phyloP scores from a whole-genome alignment of 2,329 filamentous ascomycete genomes.

The Cyphellophora attinorum region DNA sequence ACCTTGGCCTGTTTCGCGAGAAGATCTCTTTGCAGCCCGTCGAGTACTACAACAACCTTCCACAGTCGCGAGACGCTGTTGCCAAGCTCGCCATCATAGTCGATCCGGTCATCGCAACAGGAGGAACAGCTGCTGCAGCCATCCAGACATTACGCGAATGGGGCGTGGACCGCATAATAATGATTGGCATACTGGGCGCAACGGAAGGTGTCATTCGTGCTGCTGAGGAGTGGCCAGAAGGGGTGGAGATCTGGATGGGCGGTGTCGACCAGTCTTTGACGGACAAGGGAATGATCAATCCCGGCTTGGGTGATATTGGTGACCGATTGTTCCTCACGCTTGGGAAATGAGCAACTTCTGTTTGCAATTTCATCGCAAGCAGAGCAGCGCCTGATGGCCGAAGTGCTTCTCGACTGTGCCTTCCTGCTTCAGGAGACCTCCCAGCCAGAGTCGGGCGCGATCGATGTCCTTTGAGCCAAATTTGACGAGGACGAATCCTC shows the following conservation, averaged over 20 bases:
- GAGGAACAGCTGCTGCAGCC: conserved; percentile 78
- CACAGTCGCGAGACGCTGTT: conserved; percentile 28
- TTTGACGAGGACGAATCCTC: conserved; percentile 82
- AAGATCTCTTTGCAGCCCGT: conserved; percentile 78
- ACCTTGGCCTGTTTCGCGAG: conserved; percentile 90
- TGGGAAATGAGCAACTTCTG: conserved; percentile 53
- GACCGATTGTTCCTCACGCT: conserved; percentile 83
- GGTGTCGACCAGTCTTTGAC: conserved; percentile 68
- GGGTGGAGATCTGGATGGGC: conserved; percentile 62
- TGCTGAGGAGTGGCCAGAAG: conserved; percentile 60
- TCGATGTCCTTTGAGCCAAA: conserved; percentile 78
- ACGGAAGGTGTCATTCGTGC: conserved; percentile 60
- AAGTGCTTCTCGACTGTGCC: conserved; percentile 62
- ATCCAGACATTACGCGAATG: conserved; percentile 85
- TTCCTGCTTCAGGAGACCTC: conserved; percentile 63
- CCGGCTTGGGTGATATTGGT: conserved; percentile 81
- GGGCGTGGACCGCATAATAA: conserved; percentile 74
- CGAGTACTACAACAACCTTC: conserved; percentile 97
- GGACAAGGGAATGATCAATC: conserved; percentile 77
- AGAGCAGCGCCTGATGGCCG: conserved; percentile 72
- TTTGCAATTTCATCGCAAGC: conserved; percentile 45
- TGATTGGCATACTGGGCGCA: conserved; percentile 67
- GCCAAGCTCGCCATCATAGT: conserved; percentile 68
- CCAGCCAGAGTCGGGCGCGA: conserved; percentile 70
- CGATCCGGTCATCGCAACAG: conserved; percentile 89